Percentiles rank a stretch among this genome's conserved stretches.
phyloP scores from a whole-genome alignment of 2,329 filamentous ascomycete species.

The Coccinonectria pachysandricola region DNA sequence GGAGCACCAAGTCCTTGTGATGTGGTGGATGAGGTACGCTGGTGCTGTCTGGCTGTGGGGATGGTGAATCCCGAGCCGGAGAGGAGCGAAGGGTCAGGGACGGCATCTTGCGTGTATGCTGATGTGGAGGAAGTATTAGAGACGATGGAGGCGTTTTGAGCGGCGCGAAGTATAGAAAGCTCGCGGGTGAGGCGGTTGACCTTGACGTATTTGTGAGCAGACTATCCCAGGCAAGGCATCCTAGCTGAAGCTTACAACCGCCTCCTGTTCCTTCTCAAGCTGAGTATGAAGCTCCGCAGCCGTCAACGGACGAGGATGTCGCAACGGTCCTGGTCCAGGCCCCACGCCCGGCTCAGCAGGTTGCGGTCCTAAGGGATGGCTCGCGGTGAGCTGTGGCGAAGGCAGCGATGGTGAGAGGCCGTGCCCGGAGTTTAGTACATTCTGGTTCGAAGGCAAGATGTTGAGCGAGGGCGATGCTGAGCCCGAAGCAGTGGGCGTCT shows the following conservation, averaged over 20 bases:
- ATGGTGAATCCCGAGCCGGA: slow-evolving; percentile 49
- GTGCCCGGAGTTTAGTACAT: slow-evolving; percentile 32
- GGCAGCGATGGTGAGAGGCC: slow-evolving; percentile 23
- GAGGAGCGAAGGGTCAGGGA: slow-evolving; percentile 41
- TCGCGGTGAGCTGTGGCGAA: slow-evolving; percentile 19
- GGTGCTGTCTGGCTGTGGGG: slow-evolving; percentile 43
- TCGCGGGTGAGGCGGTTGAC: slow-evolving; percentile 91
- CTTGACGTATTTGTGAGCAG: slow-evolving; percentile 30
- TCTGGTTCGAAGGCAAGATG: slow-evolving; percentile 48
- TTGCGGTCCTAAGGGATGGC: slow-evolving; percentile 19
- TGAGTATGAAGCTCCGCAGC: slow-evolving; percentile 81
- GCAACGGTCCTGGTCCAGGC: slow-evolving; percentile 59
- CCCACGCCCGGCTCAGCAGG: slow-evolving; percentile 33
- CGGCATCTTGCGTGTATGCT: slow-evolving; percentile 37
- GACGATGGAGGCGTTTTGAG: slow-evolving; percentile 55
- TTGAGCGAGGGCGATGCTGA: slow-evolving; percentile 37
- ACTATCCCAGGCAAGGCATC: background rate
- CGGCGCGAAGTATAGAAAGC: slow-evolving; percentile 67
- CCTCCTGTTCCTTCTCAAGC: slow-evolving; percentile 91
- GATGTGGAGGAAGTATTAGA: slow-evolving; percentile 56
- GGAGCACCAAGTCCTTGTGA: slow-evolving; percentile 38
- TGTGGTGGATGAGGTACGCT: slow-evolving; percentile 48
- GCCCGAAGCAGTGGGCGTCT: slow-evolving; percentile 20
- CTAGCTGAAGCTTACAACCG: slow-evolving; percentile 72
- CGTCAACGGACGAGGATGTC: slow-evolving; percentile 80